Conservation (phyloP, 2,329 filamentous ascomycete genomes). For the Orbilia blumenaviensis region DNA sequence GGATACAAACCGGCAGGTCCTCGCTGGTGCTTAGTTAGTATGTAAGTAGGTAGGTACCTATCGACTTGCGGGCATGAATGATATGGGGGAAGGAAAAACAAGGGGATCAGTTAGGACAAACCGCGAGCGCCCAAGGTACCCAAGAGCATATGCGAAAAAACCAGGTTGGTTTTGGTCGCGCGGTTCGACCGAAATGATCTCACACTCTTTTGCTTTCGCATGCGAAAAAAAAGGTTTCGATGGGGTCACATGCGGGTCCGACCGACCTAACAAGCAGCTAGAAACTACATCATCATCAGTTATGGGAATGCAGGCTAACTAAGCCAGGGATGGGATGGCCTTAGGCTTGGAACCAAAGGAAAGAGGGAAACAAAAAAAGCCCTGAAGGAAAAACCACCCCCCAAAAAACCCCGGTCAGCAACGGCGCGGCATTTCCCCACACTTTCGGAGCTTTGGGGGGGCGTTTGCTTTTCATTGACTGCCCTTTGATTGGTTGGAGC, state of each 20-base stretch:
- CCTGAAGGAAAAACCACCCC: too few relatives aligned
- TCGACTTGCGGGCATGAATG: too few relatives aligned
- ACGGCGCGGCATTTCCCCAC: constrained; percentile 40
- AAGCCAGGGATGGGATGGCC: background rate
- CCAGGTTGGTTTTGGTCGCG: too few relatives aligned
- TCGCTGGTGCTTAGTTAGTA: too few relatives aligned
- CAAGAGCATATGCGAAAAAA: constrained; percentile 2
- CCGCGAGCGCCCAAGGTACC: too few relatives aligned
- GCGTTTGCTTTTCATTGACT: constrained; percentile 29
- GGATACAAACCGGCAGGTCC: constrained; percentile 20
- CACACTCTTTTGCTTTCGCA: too few relatives aligned
- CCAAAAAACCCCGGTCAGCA: constrained; percentile 4
- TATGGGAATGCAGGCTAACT: background rate
- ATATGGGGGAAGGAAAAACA: too few relatives aligned
- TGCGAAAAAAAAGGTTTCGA: background rate
- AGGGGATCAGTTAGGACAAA: too few relatives aligned
- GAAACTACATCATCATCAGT: constrained; percentile 10
- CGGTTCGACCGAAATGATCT: constrained; percentile 13
- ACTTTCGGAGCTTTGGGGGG: constrained; percentile 30
- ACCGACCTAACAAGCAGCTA: background rate
- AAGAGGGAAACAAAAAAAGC: background rate
- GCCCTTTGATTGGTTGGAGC: constrained; percentile 24
- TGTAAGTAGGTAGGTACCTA: too few relatives aligned
- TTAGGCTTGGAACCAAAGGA: background rate
- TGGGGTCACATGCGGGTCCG: constrained; percentile 44